Conservation (phyloP, 106 monocot species). For the Triglochin maritima region DNA sequence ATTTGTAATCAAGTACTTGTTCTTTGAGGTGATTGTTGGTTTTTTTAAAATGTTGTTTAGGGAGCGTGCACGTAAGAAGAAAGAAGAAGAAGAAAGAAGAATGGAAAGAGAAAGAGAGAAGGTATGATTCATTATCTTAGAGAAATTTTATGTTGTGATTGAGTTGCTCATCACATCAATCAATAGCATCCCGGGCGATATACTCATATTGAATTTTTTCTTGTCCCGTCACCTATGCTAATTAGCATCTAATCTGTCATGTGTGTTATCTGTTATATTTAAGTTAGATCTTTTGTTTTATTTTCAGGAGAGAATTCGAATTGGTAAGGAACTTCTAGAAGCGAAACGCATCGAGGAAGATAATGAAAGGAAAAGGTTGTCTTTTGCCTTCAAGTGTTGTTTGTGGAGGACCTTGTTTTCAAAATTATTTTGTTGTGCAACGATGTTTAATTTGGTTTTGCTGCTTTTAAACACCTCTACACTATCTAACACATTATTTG, state of each 20-base stretch:
- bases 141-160: not conserved
- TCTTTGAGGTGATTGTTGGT: too few relatives aligned
- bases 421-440: not conserved
- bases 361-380: conserved; percentile 87
- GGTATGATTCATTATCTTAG: conserved; percentile 23
- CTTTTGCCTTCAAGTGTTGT: not conserved
- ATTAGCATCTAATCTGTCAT: not conserved
- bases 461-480: too few relatives aligned
- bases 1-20: too few relatives aligned
- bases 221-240: too few relatives aligned
- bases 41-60: conserved; percentile 23
- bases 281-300: conserved; percentile 2
- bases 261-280: too few relatives aligned
- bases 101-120: conserved; percentile 95
- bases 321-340: conserved; percentile 90
- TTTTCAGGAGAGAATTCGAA: conserved; percentile 78
- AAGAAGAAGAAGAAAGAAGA: conserved; percentile 92
- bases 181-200: not conserved
- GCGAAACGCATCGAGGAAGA: conserved; percentile 91
- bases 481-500: conserved; percentile 6
- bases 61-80: conserved; percentile 90
- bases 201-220: too few relatives aligned
- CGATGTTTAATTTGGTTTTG: too few relatives aligned
- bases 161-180: not conserved
- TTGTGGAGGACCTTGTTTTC: not conserved